Evolutionary conservation across 257 asterid genomes (phyloP).

Genomic region (Fraxinus quadrangulata): DNA sequence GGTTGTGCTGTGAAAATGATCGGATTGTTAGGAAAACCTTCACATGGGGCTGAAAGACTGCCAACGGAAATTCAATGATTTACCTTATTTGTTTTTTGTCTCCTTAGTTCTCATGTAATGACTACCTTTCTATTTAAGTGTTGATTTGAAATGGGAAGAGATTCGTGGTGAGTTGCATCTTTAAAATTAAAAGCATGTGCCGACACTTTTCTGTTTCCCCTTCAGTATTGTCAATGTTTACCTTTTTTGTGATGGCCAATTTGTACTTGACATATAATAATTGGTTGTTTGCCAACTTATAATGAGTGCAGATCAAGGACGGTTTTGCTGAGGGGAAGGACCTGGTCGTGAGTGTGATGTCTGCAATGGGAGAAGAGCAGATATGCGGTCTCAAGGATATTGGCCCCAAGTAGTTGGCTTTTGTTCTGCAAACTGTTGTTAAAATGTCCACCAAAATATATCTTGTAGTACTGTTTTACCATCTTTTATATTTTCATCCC

Average conservation of each 20-base stretch:
- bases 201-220: neutral
- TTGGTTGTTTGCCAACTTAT: neutral
- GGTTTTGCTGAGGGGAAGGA: conserved; percentile 43
- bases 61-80: neutral
- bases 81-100: neutral
- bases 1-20: neutral
- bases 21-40: neutral
- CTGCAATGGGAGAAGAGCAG: conserved; percentile 46
- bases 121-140: neutral
- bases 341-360: conserved; percentile 35
- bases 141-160: neutral
- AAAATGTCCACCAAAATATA: neutral
- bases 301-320: conserved; percentile 28
- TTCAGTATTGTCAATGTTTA: neutral
- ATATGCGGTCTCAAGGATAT: conserved; percentile 38
- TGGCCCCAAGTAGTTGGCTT: conserved; percentile 38
- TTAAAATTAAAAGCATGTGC: no score
- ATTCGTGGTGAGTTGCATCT: neutral
- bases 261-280: no score
- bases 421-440: neutral
- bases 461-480: neutral
- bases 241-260: neutral
- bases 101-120: neutral
- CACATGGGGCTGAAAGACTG: neutral
- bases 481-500: neutral